Evolutionary conservation across 495 filamentous ascomycete species (phyloP).

Genomic region (Penicillium desertorum): DNA sequence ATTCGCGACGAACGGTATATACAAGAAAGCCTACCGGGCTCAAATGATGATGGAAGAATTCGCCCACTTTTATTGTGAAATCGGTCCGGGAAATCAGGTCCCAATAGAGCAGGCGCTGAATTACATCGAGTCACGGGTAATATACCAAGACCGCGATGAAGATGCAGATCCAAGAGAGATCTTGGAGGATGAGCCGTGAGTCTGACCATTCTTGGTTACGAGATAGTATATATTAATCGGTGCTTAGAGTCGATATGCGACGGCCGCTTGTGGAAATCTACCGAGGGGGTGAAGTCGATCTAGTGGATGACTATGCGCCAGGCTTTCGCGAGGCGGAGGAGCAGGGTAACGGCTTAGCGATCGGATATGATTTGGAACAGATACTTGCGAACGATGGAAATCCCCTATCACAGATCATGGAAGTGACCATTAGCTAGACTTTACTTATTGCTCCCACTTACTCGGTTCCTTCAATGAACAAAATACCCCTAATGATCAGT

Average conservation of each 20-base stretch:
- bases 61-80: constrained; percentile 5
- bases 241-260: constrained; percentile 11
- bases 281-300: constrained; percentile 5
- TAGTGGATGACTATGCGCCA: constrained; percentile 12
- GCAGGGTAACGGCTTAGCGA: constrained; percentile 11
- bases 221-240: constrained; percentile 9
- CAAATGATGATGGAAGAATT: constrained; percentile 11
- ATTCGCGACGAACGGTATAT: constrained; percentile 11
- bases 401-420: constrained; percentile 6
- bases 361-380: constrained; percentile 11
- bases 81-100: constrained; percentile 1
- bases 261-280: constrained; percentile 9
- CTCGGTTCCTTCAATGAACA: too few relatives aligned
- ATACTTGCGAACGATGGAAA: constrained; percentile 13
- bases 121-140: constrained; percentile 2
- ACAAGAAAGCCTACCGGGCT: neutral
- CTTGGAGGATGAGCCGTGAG: constrained; percentile 16
- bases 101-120: neutral
- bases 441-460: too few relatives aligned
- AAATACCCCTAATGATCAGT: too few relatives aligned
- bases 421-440: constrained; percentile 2
- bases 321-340: constrained; percentile 13
- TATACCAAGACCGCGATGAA: neutral
- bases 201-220: neutral
- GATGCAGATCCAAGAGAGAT: constrained; percentile 8